Conservation (phyloP, 129 eudicot genomes). For the Ambrosia trifida region DNA sequence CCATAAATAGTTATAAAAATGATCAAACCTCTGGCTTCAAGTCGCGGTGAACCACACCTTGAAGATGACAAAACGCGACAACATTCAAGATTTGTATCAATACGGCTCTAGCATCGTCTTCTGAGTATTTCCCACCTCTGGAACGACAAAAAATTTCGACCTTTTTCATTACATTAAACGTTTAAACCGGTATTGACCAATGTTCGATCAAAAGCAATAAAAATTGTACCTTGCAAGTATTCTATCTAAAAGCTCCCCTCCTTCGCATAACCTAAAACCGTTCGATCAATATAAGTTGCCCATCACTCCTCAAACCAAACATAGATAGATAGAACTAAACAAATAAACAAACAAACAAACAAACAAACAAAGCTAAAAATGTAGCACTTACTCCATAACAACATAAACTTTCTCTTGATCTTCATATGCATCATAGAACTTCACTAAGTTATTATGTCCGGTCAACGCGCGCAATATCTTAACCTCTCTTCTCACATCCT, state of each 20-base stretch:
- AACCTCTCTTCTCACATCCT: slow-evolving; percentile 93
- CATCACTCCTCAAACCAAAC: neutral
- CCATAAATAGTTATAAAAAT: neutral
- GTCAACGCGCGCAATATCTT: slow-evolving; percentile 79
- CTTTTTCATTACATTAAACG: neutral
- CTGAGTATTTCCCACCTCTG: slow-evolving; percentile 93
- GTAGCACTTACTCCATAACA: slow-evolving; percentile 84
- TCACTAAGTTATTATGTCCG: slow-evolving; percentile 79
- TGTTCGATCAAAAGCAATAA: neutral
- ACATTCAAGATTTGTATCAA: slow-evolving; percentile 78
- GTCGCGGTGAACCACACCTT: slow-evolving; percentile 98
- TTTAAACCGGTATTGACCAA: neutral
- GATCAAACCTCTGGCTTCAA: slow-evolving; percentile 77
- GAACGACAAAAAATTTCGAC: slow-evolving; percentile 11
- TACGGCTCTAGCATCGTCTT: slow-evolving; percentile 90
- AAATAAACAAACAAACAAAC: neutral
- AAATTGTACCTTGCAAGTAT: slow-evolving; percentile 74
- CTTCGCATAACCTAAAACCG: slow-evolving; percentile 75
- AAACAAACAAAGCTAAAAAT: neutral
- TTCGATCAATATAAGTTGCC: slow-evolving; percentile 12
- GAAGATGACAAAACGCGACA: slow-evolving; percentile 94
- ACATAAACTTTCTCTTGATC: slow-evolving; percentile 80
- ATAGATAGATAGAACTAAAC: neutral
- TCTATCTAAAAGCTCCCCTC: slow-evolving; percentile 91
- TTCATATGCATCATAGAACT: slow-evolving; percentile 86